Evolutionary conservation across 768 basidiomycete species (phyloP).

Genomic region (Dentipellis fragilis): DNA sequence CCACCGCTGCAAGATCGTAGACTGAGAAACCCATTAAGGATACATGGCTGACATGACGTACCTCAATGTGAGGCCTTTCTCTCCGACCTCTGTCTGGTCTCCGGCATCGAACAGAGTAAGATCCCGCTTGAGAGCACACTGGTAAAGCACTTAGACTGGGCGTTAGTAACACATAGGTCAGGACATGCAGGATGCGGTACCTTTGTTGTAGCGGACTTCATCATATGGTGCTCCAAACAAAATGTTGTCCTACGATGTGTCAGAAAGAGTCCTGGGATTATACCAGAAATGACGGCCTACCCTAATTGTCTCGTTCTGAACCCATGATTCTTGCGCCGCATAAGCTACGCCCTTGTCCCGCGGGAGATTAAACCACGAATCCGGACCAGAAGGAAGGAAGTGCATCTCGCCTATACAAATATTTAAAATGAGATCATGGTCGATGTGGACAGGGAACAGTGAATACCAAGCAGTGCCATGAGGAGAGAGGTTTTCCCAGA

Average conservation of each 20-base stretch:
- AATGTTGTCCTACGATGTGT: constrained; percentile 35
- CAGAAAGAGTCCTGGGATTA: not conserved
- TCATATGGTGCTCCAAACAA: constrained; percentile 39
- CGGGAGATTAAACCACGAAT: constrained; percentile 64
- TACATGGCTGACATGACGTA: not conserved
- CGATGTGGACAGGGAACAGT: not conserved
- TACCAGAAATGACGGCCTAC: constrained; percentile 20
- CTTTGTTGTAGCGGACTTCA: constrained; percentile 31
- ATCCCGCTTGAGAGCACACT: constrained; percentile 25
- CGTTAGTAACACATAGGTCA: not conserved
- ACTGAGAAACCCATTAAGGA: not conserved
- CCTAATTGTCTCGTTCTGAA: constrained; percentile 69
- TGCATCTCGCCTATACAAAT: constrained; percentile 47
- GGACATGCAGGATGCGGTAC: not conserved
- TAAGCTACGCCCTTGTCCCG: constrained; percentile 63
- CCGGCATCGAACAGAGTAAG: constrained; percentile 38
- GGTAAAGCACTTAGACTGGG: constrained; percentile 9
- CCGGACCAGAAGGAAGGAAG: constrained; percentile 37
- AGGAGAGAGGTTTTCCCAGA: constrained; percentile 55
- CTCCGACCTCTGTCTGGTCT: constrained; percentile 47
- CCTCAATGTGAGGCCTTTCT: constrained; percentile 42
- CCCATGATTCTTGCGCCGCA: constrained; percentile 81
- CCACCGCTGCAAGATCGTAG: constrained; percentile 30
- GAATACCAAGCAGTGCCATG: constrained; percentile 45
- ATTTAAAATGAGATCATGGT: not conserved